Base-by-base conservation (phyloP, 1,284 basidiomycete species). In the Macrocystidia cucumis region DNA sequence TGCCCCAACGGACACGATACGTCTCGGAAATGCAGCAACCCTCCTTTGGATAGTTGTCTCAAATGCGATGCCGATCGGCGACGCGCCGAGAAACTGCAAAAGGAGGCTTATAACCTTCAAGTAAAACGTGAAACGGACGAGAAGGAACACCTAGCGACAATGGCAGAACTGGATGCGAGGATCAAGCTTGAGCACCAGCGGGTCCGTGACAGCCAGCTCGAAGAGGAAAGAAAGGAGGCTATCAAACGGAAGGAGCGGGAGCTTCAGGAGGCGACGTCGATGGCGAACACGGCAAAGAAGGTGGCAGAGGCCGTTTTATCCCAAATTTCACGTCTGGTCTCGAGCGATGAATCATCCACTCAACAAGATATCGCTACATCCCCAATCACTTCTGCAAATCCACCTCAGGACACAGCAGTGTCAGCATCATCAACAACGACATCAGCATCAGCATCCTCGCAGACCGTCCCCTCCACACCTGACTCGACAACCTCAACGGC, bases 1-100 rank as follows among this genome's bases (percentile, higher is more conserved):
- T 76, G 73, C 45, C 35, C 47, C 3, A 59, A 54, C 43, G 49
- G 58, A 1, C 62, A 65, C 34, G 24, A 22, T 4, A 48, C 51
- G 30, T 31, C 29, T 1, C 54, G 52, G 44, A 50, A 54, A 42
- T 66, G 64, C 35, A 40, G 47, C 29, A 17, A 56, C 35, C 42
- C 40, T 3, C 25, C 34, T 11, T 55, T 57, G 2, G 13, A 39
- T 3, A 37, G 33, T 5, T 67, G 64, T 41, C 34, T 12, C 5
- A 57, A 57, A 38, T 67, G 65, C 43, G 54, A 60, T 7, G n/a
- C n/a, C 44, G 48, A 14, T 53, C 57, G 25, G 46, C 43, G 4
- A 51, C 53, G 34, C 29, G 41, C 7, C 57, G 47, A 0, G 55
- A 57, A 32, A 36, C 56, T 54, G 37, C 50, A 45, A 4, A 31